Percentiles rank a stretch among this genome's conserved stretches.
These are phyloP conservation scores for Colletotrichum filicis DNA, from an alignment of 2,329 filamentous ascomycete species.

Conservation along the genomic window DNA sequence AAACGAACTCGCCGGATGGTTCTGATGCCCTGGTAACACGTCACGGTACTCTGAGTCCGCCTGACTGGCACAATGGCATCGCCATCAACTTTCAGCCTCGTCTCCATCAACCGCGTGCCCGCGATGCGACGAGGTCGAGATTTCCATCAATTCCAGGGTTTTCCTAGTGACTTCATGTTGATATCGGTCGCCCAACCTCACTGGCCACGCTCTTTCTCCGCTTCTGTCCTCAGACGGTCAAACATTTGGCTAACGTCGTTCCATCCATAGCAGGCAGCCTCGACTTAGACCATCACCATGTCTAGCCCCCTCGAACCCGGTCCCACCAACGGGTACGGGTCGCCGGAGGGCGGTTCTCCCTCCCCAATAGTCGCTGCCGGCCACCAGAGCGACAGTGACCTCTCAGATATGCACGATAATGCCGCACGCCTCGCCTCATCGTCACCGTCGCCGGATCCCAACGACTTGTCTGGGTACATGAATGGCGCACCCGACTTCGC, in stretches of 20 bases:
- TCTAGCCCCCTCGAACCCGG: slow-evolving; percentile 70
- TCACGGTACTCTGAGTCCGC: slow-evolving; percentile 37
- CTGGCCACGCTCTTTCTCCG: slow-evolving; percentile 54
- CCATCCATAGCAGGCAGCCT: slow-evolving; percentile 60
- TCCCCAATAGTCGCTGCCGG: slow-evolving; percentile 51
- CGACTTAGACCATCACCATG: slow-evolving; percentile 71
- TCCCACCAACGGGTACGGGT: slow-evolving; percentile 74
- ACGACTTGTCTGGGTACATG: slow-evolving; percentile 53
- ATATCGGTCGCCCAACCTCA: slow-evolving; percentile 46
- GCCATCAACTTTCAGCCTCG: slow-evolving; percentile 58
- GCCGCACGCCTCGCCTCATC: slow-evolving; percentile 59
- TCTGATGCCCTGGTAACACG: slow-evolving; percentile 42
- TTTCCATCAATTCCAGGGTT: slow-evolving; percentile 50
- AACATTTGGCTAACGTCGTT: slow-evolving; percentile 49
- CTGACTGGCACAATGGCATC: slow-evolving; percentile 55
- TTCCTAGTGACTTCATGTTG: slow-evolving; percentile 47
- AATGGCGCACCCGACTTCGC: slow-evolving; percentile 53
- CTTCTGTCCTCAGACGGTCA: neutral
- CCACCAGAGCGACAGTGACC: slow-evolving; percentile 77
- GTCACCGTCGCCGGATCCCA: slow-evolving; percentile 54
- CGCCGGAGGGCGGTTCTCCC: slow-evolving; percentile 62
- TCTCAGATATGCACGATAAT: slow-evolving; percentile 76
- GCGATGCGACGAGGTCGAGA: slow-evolving; percentile 56
- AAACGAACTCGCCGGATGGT: slow-evolving; percentile 47
- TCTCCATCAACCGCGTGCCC: slow-evolving; percentile 55